Evolutionary conservation across 306 rosid species (phyloP).

Genomic region (Cucurbita ficifolia): DNA sequence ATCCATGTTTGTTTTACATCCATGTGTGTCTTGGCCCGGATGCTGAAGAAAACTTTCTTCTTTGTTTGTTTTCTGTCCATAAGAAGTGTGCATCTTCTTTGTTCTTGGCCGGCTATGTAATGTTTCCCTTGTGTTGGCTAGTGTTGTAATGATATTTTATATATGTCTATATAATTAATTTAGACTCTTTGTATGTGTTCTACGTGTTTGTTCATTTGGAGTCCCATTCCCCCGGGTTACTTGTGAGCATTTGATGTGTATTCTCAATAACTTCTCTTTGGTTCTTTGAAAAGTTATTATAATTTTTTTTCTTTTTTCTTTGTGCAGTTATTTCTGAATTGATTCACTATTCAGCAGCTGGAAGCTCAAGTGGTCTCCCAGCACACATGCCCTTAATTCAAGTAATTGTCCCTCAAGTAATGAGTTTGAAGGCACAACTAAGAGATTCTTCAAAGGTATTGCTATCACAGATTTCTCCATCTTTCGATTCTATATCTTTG

Average conservation of each 20-base stretch:
- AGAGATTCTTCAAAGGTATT: conserved; percentile 86
- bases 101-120: too few relatives aligned
- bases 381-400: conserved; percentile 85
- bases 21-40: too few relatives aligned
- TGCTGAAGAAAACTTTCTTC: too few relatives aligned
- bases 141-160: not conserved
- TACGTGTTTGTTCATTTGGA: not conserved
- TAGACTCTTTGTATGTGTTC: not conserved
- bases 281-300: not conserved
- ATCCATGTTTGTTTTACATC: not conserved
- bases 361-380: conserved; percentile 53
- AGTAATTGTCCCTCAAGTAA: conserved; percentile 87
- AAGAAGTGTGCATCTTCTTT: not conserved
- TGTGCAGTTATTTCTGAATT: conserved; percentile 90
- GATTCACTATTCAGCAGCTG: conserved; percentile 79
- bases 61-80: not conserved
- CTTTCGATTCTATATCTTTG: not conserved
- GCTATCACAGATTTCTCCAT: conserved; percentile 7
- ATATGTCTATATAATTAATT: not conserved
- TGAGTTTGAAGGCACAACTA: conserved; percentile 83
- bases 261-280: not conserved
- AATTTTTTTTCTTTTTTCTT: not conserved
- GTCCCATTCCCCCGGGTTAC: not conserved
- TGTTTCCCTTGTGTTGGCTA: not conserved
- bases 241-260: not conserved